These are phyloP conservation scores for Gnaphalium uliginosum DNA, from an alignment of 129 eudicot genomes.

Conservation along the genomic window DNA sequence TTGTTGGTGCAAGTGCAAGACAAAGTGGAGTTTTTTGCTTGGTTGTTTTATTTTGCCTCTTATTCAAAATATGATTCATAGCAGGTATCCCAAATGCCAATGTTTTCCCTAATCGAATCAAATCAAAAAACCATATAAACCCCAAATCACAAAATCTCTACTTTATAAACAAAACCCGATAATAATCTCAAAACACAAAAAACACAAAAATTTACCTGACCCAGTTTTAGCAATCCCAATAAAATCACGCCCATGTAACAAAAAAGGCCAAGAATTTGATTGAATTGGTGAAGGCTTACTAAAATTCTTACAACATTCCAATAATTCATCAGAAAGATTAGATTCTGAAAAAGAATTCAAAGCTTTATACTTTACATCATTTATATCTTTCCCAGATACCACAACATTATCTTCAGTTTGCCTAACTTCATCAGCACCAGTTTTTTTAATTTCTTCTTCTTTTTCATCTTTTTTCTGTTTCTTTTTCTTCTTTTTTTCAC, in stretches of 20 bases:
- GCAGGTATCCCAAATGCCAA: slow-evolving; percentile 95
- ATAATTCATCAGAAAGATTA: slow-evolving; percentile 55
- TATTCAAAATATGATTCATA: slow-evolving; percentile 68
- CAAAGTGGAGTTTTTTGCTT: slow-evolving; percentile 73
- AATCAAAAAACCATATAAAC: slow-evolving; percentile 10
- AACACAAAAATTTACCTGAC: slow-evolving; percentile 54
- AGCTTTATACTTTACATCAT: slow-evolving; percentile 58
- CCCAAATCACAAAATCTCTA: neutral
- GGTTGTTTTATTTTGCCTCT: slow-evolving; percentile 50
- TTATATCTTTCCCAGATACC: slow-evolving; percentile 82
- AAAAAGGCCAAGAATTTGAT: slow-evolving; percentile 88
- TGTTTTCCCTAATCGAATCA: slow-evolving; percentile 69
- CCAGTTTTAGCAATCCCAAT: slow-evolving; percentile 98
- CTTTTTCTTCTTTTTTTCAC: slow-evolving; percentile 41
- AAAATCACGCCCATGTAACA: slow-evolving; percentile 80
- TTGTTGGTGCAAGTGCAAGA: slow-evolving; percentile 89
- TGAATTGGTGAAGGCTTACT: slow-evolving; percentile 94
- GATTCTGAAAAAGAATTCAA: slow-evolving; percentile 62
- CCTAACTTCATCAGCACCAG: slow-evolving; percentile 42
- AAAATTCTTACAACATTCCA: slow-evolving; percentile 82
- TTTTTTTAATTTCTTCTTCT: slow-evolving; percentile 24
- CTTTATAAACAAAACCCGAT: slow-evolving; percentile 2
- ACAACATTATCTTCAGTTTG: slow-evolving; percentile 62
- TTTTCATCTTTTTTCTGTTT: slow-evolving; percentile 27
- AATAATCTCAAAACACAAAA: neutral